Evolutionary conservation across 257 asterid species (phyloP).

Genomic region (Galeopsis tetrahit): DNA sequence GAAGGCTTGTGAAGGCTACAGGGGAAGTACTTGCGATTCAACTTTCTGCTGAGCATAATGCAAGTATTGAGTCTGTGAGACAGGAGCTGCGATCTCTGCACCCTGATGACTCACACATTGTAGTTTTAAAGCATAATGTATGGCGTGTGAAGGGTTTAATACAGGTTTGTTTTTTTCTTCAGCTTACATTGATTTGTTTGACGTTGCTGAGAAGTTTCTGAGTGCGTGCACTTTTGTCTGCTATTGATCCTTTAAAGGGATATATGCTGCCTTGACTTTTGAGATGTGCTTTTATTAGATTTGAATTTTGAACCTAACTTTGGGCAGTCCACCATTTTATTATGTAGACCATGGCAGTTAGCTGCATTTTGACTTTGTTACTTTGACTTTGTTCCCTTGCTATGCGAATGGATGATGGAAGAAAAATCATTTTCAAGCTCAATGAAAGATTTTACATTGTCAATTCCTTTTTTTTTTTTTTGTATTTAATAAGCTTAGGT

Average conservation of each 20-base stretch:
- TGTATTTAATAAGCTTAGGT: neutral
- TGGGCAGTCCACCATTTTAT: neutral
- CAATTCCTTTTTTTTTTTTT: neutral
- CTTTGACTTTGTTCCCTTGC: constrained; percentile 16
- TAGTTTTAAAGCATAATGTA: constrained; percentile 77
- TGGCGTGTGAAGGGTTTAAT: constrained; percentile 94
- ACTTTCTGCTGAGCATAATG: constrained; percentile 81
- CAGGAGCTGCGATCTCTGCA: constrained; percentile 72
- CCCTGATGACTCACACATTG: constrained; percentile 85
- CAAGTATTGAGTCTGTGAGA: constrained; percentile 71
- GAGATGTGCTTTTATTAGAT: constrained; percentile 9
- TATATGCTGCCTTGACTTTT: constrained; percentile 14
- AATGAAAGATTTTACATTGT: constrained; percentile 1
- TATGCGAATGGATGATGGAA: constrained; percentile 21
- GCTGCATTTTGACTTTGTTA: constrained; percentile 2
- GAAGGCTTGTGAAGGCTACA: constrained; percentile 64
- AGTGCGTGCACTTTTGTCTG: neutral
- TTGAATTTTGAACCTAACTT: constrained; percentile 16
- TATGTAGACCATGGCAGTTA: constrained; percentile 5
- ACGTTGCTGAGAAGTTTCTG: constrained; percentile 11
- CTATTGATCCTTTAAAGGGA: neutral
- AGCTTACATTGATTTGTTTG: constrained; percentile 4
- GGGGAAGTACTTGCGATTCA: constrained; percentile 77
- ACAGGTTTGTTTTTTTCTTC: constrained; percentile 57
- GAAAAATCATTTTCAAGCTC: constrained; percentile 1